A percentile compares a stretch with the other conserved stretches of the same genome.
phyloP scores from a whole-genome alignment of 2,329 filamentous ascomycete species.

The Nothopassalora personata region DNA sequence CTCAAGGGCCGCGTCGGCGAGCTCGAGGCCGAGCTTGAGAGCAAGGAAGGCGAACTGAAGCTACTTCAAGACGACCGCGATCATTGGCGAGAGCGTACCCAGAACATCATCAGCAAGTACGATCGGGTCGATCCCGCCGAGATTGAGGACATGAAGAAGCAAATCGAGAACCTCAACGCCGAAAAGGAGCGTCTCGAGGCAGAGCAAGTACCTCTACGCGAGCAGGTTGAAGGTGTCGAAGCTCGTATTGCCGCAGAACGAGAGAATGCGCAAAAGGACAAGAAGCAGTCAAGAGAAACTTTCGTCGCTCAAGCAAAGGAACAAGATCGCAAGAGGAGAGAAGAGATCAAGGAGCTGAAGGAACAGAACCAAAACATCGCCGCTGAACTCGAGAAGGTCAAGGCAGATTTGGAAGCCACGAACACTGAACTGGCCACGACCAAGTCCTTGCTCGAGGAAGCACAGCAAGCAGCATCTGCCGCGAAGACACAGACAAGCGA shows the following conservation, averaged over 20 bases:
- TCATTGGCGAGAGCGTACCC: slow-evolving; percentile 90
- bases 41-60: slow-evolving; percentile 81
- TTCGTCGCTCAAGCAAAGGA: slow-evolving; percentile 46
- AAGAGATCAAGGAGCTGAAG: slow-evolving; percentile 52
- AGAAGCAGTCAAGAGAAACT: slow-evolving; percentile 17
- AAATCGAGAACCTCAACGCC: slow-evolving; percentile 52
- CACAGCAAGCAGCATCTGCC: slow-evolving; percentile 43
- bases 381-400: slow-evolving; percentile 21
- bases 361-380: slow-evolving; percentile 57
- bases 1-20: slow-evolving; percentile 75
- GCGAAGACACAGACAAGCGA: slow-evolving; percentile 21
- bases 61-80: slow-evolving; percentile 88
- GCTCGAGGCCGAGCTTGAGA: slow-evolving; percentile 72
- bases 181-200: slow-evolving; percentile 53
- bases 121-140: slow-evolving; percentile 92
- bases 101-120: slow-evolving; percentile 93
- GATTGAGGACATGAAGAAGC: slow-evolving; percentile 80
- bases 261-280: slow-evolving; percentile 23
- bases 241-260: slow-evolving; percentile 36
- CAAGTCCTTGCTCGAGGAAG: slow-evolving; percentile 60
- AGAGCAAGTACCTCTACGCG: slow-evolving; percentile 47
- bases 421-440: slow-evolving; percentile 55
- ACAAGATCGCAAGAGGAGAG: slow-evolving; percentile 58
- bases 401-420: slow-evolving; percentile 12
- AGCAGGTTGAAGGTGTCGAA: slow-evolving; percentile 45